Base-by-base conservation (phyloP, 192 early-diverging fungal genomes). In the Coemansia pectinata region DNA sequence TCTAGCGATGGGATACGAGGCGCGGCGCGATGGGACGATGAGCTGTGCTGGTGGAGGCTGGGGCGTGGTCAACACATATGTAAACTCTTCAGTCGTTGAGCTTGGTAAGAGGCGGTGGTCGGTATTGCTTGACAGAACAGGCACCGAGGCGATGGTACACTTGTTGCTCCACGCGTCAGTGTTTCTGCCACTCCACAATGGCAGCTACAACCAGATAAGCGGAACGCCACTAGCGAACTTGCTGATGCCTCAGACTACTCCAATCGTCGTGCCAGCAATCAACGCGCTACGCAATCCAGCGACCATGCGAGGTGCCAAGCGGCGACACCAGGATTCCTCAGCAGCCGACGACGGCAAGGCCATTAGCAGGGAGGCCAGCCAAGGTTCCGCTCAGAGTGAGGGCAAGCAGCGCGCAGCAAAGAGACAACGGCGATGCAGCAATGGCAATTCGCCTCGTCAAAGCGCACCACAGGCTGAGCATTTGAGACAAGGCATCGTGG, bases 81-180 rank as follows among this genome's bases (percentile, higher is more conserved):
- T 83, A n/a, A 83, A 78, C 53, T 83, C 81, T 11, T 72, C 76
- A 1, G 69, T 78, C 6, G 64, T 78, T 10, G 76, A 78, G 73
- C 72, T 83, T 21, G 59, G 62, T 47, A 69, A 63, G 42, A 31
- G 50, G 5, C 21, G 55, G 19, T 83, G 81, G 81, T 31, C n/a
- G 39, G 50, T 48, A 50, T 66, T 83, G 34, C 72, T 78, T 5
- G 65, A 59, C 34, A 27, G 76, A 27, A 62, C 65, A 14, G 81
- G 81, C 17, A 72, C 76, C 3, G 58, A 47, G 39, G 76, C 81
- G 25, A 71, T 83, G 69, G 42, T 66, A 29, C 58, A 65, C 7
- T 5, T 83, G 72, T 67, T 83, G 7, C 44, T 42, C 11, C 38
- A 69, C n/a, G 69, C 76, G 19, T 69, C 76, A 1, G 47, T 83